Evolutionary conservation across 306 rosid species (phyloP), one percentile per base, ranked within the genome.

Genomic region (Mucuna pruriens): DNA sequence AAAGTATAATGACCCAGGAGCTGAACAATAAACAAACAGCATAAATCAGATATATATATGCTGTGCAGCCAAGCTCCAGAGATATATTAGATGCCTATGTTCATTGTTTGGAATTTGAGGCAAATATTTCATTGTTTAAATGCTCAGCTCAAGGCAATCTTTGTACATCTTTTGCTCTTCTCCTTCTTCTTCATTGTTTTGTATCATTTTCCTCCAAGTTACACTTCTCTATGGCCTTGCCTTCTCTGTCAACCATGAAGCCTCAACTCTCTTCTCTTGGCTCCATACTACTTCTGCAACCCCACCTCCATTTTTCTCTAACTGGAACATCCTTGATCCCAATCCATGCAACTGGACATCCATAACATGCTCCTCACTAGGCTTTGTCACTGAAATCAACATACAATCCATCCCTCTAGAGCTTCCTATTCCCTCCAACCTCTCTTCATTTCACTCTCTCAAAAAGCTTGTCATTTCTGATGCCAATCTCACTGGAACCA

Each of bases 281-380:
- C 94, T 95, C 15, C 98, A 90, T 76, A 22, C 57, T 68, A 81
- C 96, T 31, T 1, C 89, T 42, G 10, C 55, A 69, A 19, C 73
- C 51, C 86, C 76, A 55, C 84, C 88, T 39, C 26, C 90, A 60
- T 76, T 61, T 31, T 90, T 93, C 63, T 90, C 94, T 0, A 73
- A 89, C 80, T 91, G 97, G 99, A 89, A 91, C 71, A 80, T 90
- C 10, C 91, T 54, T 71, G 90, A 95, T 63, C 2, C 88, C 4
- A 85, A 71, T 74, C 98, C 98, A 78, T 95, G 99, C 82, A 93
- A 93, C 42, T 95, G 99, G 99, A 86, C 98, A 83, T 80, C 12
- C 80, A 90, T 95, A 73, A 57, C 91, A 46, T 93, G 98, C 64
- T 95, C 99, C 76, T 25, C 92, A 9, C 86, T 74, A 13, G 87